These are phyloP conservation scores for Chalciporus chontae DNA, from an alignment of 768 basidiomycete genomes.

Conservation along the genomic window DNA sequence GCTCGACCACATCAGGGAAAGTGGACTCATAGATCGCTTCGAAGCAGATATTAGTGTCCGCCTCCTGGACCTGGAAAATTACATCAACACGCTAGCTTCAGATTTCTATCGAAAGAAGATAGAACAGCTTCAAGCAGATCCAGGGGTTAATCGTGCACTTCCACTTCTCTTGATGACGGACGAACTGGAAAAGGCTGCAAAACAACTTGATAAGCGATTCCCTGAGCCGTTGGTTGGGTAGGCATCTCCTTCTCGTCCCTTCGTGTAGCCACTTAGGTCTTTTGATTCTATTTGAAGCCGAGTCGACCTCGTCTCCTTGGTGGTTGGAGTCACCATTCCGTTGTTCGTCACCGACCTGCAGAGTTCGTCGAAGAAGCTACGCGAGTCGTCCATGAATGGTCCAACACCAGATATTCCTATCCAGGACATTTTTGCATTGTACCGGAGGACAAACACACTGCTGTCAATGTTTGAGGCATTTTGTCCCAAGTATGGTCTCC, in stretches of 20 bases:
- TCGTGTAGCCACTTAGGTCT: neutral
- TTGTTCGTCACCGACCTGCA: slow-evolving; percentile 64
- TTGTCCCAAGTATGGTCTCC: slow-evolving; percentile 60
- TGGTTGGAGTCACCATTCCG: slow-evolving; percentile 67
- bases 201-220: slow-evolving; percentile 84
- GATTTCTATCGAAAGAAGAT: slow-evolving; percentile 63
- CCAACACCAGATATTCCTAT: slow-evolving; percentile 86
- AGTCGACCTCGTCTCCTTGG: slow-evolving; percentile 72
- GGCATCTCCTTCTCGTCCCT: slow-evolving; percentile 16
- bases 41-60: slow-evolving; percentile 71
- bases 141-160: slow-evolving; percentile 78
- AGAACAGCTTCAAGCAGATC: slow-evolving; percentile 59
- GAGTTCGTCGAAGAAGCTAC: slow-evolving; percentile 64
- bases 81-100: slow-evolving; percentile 54
- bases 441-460: slow-evolving; percentile 71
- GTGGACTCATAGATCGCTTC: slow-evolving; percentile 67
- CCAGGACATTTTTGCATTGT: slow-evolving; percentile 86
- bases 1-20: slow-evolving; percentile 68
- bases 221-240: slow-evolving; percentile 79
- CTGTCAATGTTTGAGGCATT: slow-evolving; percentile 82
- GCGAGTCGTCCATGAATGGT: slow-evolving; percentile 82
- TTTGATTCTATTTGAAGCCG: slow-evolving; percentile 38
- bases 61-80: slow-evolving; percentile 63
- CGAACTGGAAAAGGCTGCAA: slow-evolving; percentile 84
- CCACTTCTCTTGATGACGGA: slow-evolving; percentile 82